These are phyloP conservation scores for Pontederia paniculata DNA, from an alignment of 176 grass and related monocot species.

Conservation along the genomic window DNA sequence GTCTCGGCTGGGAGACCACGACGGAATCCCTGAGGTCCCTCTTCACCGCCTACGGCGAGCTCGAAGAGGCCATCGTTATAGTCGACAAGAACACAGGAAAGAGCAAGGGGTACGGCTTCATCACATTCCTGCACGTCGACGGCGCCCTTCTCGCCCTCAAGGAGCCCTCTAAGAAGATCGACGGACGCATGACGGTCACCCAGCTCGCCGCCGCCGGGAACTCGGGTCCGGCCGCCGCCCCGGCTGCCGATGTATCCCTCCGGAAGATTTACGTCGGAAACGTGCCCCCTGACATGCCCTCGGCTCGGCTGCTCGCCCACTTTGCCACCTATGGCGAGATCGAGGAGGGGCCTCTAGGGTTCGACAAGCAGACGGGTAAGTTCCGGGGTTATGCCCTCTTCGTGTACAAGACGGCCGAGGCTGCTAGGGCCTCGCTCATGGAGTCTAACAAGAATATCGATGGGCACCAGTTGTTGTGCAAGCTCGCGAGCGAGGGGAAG, in stretches of 20 bases:
- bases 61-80: slow-evolving; percentile 83
- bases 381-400: slow-evolving; percentile 86
- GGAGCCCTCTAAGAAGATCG: slow-evolving; percentile 97
- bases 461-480: slow-evolving; percentile 77
- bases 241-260: slow-evolving; percentile 44
- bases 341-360: slow-evolving; percentile 84
- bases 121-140: slow-evolving; percentile 86
- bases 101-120: slow-evolving; percentile 88
- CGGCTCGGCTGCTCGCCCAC: slow-evolving; percentile 66
- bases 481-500: slow-evolving; percentile 85
- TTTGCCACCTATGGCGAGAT: slow-evolving; percentile 80
- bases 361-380: slow-evolving; percentile 90
- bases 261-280: slow-evolving; percentile 97
- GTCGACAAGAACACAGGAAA: slow-evolving; percentile 69
- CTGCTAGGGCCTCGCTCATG: slow-evolving; percentile 57
- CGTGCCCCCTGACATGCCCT: slow-evolving; percentile 75
- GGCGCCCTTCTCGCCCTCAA: slow-evolving; percentile 79
- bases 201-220: slow-evolving; percentile 76
- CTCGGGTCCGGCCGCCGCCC: slow-evolving; percentile 26
- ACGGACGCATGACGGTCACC: slow-evolving; percentile 78
- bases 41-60: slow-evolving; percentile 72
- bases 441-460: slow-evolving; percentile 76
- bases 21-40: slow-evolving; percentile 52
- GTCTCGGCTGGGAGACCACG: slow-evolving; percentile 84
- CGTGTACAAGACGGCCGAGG: slow-evolving; percentile 86